phyloP scores from a whole-genome alignment of 805 yeast genomes.

The Wickerhamiella occidentalis region DNA sequence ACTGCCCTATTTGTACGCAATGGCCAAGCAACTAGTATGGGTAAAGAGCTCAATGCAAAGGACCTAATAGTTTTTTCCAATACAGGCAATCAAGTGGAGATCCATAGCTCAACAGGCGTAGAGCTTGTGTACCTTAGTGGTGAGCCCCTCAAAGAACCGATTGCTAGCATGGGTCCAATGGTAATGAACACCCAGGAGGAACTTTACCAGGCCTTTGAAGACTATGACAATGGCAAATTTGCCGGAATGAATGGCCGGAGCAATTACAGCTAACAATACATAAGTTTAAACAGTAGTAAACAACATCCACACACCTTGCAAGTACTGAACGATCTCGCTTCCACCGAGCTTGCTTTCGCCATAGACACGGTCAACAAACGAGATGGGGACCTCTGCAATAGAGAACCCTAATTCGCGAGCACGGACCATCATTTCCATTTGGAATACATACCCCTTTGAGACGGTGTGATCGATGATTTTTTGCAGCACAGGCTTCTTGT shows the following conservation, averaged over 20 bases:
- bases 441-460: slow-evolving; percentile 73
- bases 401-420: slow-evolving; percentile 62
- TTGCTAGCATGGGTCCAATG: slow-evolving; percentile 85
- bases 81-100: slow-evolving; percentile 27
- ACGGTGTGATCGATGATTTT: slow-evolving; percentile 54
- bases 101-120: slow-evolving; percentile 28
- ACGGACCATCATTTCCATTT: slow-evolving; percentile 81
- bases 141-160: slow-evolving; percentile 54
- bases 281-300: slow-evolving; percentile 44
- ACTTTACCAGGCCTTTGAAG: slow-evolving; percentile 55
- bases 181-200: slow-evolving; percentile 61
- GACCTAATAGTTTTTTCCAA: slow-evolving; percentile 38
- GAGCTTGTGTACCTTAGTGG: slow-evolving; percentile 68
- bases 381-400: slow-evolving; percentile 68
- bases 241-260: neutral
- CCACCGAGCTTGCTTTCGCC: slow-evolving; percentile 75
- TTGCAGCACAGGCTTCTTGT: slow-evolving; percentile 56
- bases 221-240: slow-evolving; percentile 41
- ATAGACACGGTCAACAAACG: slow-evolving; percentile 65
- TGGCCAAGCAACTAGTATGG: slow-evolving; percentile 30
- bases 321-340: slow-evolving; percentile 65
- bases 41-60: slow-evolving; percentile 27
- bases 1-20: slow-evolving; percentile 54
- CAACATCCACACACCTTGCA: slow-evolving; percentile 63
- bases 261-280: neutral